These are phyloP conservation scores for Neurospora sp. DNA, from an alignment of 495 filamentous ascomycete genomes.

Conservation along the genomic window DNA sequence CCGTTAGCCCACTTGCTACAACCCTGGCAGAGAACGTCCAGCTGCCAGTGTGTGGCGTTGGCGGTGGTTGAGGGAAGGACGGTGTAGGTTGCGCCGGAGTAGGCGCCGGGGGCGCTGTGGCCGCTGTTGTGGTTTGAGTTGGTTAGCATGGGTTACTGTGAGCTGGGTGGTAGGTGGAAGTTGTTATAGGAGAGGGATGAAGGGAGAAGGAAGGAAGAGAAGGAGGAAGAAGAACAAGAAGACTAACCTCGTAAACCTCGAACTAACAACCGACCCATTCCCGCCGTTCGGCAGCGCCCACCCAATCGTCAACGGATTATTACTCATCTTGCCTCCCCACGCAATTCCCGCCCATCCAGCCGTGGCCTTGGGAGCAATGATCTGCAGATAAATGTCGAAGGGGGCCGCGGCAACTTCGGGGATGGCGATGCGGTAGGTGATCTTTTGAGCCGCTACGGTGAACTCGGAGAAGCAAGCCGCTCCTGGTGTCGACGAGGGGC, in stretches of 20 bases:
- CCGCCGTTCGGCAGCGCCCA: conserved; percentile 30
- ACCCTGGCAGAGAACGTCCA: conserved; percentile 34
- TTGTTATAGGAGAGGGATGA: not conserved
- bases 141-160: not conserved
- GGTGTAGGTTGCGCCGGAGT: conserved; percentile 32
- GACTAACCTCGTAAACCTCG: conserved; percentile 36
- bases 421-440: conserved; percentile 38
- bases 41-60: conserved; percentile 42
- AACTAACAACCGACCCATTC: conserved; percentile 27
- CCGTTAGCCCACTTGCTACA: conserved; percentile 30
- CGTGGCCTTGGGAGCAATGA: conserved; percentile 27
- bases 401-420: conserved; percentile 30
- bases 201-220: not conserved
- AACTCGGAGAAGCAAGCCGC: conserved; percentile 14
- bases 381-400: conserved; percentile 38
- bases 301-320: conserved; percentile 37
- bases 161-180: not conserved
- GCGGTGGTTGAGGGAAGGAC: conserved; percentile 31
- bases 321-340: conserved; percentile 42
- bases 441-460: conserved; percentile 23
- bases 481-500: conserved; percentile 6
- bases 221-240: not conserved
- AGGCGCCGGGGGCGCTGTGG: conserved; percentile 26
- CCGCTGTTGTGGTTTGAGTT: conserved; percentile 18
- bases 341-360: conserved; percentile 38